A percentile compares a stretch with the other conserved stretches of the same genome.
These are phyloP conservation scores for Xylariaceae sp. DNA, from an alignment of 2,329 filamentous ascomycete species.

Conservation along the genomic window DNA sequence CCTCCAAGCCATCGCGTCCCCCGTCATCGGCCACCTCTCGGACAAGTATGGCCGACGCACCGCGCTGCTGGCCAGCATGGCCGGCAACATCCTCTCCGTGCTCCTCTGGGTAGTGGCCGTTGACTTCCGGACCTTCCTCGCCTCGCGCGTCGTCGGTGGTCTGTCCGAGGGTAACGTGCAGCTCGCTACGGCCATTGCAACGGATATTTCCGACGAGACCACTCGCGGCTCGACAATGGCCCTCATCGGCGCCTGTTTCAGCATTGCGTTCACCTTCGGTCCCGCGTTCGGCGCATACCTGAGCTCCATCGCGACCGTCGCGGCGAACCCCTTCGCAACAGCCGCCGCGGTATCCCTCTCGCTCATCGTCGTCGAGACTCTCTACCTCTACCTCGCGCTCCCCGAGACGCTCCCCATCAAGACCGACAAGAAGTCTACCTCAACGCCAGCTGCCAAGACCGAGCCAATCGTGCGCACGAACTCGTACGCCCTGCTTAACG, in stretches of 20 bases:
- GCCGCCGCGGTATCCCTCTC: conserved; percentile 83
- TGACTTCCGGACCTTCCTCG: conserved; percentile 92
- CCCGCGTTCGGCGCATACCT: conserved; percentile 86
- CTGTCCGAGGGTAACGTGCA: conserved; percentile 96
- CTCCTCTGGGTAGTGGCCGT: conserved; percentile 89
- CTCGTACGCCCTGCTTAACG: conserved; percentile 74
- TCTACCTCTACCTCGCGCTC: conserved; percentile 77
- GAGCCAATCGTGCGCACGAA: conserved; percentile 59
- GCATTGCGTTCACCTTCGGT: conserved; percentile 93
- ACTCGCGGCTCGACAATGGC: conserved; percentile 91
- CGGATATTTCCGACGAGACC: conserved; percentile 84
- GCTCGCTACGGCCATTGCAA: conserved; percentile 90
- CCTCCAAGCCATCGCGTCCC: conserved; percentile 86
- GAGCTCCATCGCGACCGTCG: conserved; percentile 68
- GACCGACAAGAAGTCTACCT: conserved; percentile 30
- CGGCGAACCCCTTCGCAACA: conserved; percentile 87
- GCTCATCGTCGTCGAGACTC: conserved; percentile 78
- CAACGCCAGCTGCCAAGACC: conserved; percentile 24
- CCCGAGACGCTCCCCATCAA: conserved; percentile 77
- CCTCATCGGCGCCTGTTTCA: conserved; percentile 92
- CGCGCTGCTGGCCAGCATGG: conserved; percentile 86
- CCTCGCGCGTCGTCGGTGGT: conserved; percentile 87
- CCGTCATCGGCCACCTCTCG: conserved; percentile 81
- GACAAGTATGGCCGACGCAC: conserved; percentile 83
- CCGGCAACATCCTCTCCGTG: conserved; percentile 86